A percentile compares a stretch with the other conserved stretches of the same genome.
Evolutionary conservation across 176 grass and related monocot species (phyloP).

Genomic region (Aegilops bicornis): DNA sequence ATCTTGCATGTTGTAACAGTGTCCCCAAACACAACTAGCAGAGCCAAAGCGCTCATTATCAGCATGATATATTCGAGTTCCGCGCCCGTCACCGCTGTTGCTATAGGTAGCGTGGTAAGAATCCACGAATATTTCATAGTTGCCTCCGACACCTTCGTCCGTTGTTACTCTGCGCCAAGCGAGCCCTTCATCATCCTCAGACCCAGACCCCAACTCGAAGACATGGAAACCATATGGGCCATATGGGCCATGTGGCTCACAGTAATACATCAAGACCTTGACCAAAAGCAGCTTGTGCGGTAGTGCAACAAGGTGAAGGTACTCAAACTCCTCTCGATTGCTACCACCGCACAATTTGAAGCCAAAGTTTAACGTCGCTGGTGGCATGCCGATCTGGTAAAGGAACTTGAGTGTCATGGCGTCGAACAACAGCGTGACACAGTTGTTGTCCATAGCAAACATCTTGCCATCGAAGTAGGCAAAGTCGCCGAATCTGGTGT

Average conservation of each 20-base stretch:
- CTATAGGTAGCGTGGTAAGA: no score
- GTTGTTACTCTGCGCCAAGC: no score
- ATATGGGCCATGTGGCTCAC: not conserved
- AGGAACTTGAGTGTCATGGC: no score
- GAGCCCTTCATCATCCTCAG: no score
- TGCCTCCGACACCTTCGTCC: no score
- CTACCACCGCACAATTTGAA: not conserved
- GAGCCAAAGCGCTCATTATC: not conserved
- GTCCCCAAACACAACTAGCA: not conserved
- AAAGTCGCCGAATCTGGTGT: no score
- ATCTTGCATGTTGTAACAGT: not conserved
- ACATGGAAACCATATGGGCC: not conserved
- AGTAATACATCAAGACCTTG: not conserved
- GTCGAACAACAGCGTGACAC: no score
- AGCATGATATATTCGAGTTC: slow-evolving; percentile 5
- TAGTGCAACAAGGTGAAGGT: not conserved
- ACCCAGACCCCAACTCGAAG: not conserved
- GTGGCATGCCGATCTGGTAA: not conserved
- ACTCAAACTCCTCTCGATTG: not conserved
- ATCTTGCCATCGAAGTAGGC: no score
- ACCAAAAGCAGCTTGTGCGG: slow-evolving; percentile 27
- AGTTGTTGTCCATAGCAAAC: no score
- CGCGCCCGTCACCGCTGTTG: not conserved
- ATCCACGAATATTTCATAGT: no score
- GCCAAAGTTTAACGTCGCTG: not conserved